phyloP scores from a whole-genome alignment of 2,329 filamentous ascomycete genomes.

The Cladosporium austrohemisphaericum region DNA sequence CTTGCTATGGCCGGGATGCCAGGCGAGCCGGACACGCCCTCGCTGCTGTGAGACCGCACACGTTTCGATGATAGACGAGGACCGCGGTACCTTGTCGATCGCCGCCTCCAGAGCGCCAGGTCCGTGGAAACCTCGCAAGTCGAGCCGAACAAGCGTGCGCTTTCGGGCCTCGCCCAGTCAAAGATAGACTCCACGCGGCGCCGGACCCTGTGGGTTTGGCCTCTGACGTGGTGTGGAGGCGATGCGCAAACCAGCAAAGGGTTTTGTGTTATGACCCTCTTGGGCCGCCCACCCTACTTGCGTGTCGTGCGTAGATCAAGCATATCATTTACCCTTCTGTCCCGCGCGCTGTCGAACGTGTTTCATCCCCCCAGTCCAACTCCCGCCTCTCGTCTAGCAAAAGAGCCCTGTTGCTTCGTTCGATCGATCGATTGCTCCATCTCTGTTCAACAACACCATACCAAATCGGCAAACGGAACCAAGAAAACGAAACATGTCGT shows the following conservation, averaged over 20 bases:
- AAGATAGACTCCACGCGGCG: constrained; percentile 14
- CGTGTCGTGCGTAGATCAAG: constrained; percentile 7
- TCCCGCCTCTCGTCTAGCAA: background rate
- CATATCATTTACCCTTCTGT: constrained; percentile 8
- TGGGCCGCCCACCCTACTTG: constrained; percentile 11
- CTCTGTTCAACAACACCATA: background rate
- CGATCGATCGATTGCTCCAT: constrained; percentile 12
- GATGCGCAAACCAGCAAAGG: constrained; percentile 10
- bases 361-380: background rate
- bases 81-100: background rate
- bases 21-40: background rate
- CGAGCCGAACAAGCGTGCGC: constrained; percentile 7
- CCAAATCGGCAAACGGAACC: background rate
- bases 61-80: background rate
- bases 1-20: background rate
- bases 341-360: constrained; percentile 3
- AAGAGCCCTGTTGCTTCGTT: background rate
- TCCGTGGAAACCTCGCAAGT: constrained; percentile 1
- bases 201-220: constrained; percentile 13
- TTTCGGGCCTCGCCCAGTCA: constrained; percentile 2
- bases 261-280: constrained; percentile 12
- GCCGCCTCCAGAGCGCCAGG: background rate
- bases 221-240: constrained; percentile 13
- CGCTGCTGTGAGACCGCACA: background rate
- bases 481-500: constrained; percentile 23